A percentile compares a stretch with the other conserved stretches of the same genome.
These are phyloP conservation scores for Leishmania turanica DNA, from an alignment of 208 protist species.

Conservation along the genomic window DNA sequence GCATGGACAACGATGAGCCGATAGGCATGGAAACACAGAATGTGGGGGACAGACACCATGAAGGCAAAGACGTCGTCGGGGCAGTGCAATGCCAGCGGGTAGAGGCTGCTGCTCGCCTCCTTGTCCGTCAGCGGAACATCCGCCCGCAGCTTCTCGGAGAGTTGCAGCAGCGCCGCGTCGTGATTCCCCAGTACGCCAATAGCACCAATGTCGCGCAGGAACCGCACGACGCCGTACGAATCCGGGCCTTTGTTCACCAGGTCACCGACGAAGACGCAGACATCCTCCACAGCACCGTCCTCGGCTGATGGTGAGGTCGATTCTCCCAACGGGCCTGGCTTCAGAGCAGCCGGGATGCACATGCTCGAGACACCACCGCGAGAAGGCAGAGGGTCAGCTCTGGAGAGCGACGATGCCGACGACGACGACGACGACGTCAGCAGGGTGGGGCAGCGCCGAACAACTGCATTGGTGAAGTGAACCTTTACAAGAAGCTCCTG, in stretches of 20 bases:
- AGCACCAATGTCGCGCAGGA: conserved; percentile 57
- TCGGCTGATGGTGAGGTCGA: neutral
- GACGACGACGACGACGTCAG: conserved; percentile 6
- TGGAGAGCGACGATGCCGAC: neutral
- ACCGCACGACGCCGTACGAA: conserved; percentile 65
- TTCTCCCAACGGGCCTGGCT: neutral
- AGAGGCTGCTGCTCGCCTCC: conserved; percentile 40
- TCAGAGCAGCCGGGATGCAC: conserved; percentile 6
- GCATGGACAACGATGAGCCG: conserved; percentile 76
- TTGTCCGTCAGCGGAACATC: conserved; percentile 24
- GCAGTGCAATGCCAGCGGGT: conserved; percentile 46
- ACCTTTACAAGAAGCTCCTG: conserved; percentile 48
- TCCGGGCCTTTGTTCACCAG: conserved; percentile 87
- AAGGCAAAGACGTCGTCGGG: conserved; percentile 60
- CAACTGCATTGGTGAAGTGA: conserved; percentile 40
- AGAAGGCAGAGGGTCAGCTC: neutral
- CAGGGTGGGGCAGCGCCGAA: conserved; percentile 16
- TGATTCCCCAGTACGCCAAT: conserved; percentile 79
- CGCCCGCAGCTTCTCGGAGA: conserved; percentile 35
- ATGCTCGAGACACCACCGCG: neutral
- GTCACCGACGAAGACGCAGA: conserved; percentile 75
- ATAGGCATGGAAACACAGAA: conserved; percentile 62
- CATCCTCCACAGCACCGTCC: conserved; percentile 33
- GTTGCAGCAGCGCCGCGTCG: conserved; percentile 63
- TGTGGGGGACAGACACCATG: conserved; percentile 55